Base-by-base conservation (phyloP, 1,139 yeast genomes). In the Yamadazyma siamensis region DNA sequence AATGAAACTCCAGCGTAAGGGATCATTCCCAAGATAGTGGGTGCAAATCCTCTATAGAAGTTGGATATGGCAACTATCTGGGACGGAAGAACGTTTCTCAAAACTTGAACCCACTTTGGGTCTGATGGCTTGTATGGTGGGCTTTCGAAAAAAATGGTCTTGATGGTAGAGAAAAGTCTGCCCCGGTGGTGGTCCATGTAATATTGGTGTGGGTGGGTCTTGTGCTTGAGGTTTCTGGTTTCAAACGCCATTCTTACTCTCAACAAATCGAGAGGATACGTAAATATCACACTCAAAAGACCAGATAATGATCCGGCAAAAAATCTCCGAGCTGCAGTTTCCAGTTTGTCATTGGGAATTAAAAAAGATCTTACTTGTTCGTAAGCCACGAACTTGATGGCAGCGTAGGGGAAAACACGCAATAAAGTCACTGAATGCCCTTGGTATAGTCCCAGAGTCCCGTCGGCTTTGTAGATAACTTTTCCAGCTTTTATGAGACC, bases 1-100 rank as follows among this genome's bases (percentile, higher is more conserved):
- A 91, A 91, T 1, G 96, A 85, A 2, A 89, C 96, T 8, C 99
- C 99, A 2, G 99, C 98, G 53, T 91, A 91, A 1, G 98, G 98
- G 13, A 91, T 70, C 95, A 91, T 89, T 11, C 99, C 99, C 24
- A 88, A 53, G 23, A 91, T 80, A 0, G 99, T 91, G 13, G 98
- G 96, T 6, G 85, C 77, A 59, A 89, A 91, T 2, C 99, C 99
- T 38, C 96, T 70, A 59, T 91, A 91, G 54, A 88, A 91, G 61
- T 89, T 88, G 18, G 84, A 63, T 10, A 75, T 39, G 6, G 71
- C 56, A 23, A 68, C 60, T 2, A 73, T 33, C 13, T 56, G 43
- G 18, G 56, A 47, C 4, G 78, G 64, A 33, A 57, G 49, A 29
- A 52, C 45, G 32, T 43, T 44, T 44, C 75, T 48, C 55, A 52